These are phyloP conservation scores for Nakazawaea sp. DNA, from an alignment of 805 yeast species.

Conservation along the genomic window DNA sequence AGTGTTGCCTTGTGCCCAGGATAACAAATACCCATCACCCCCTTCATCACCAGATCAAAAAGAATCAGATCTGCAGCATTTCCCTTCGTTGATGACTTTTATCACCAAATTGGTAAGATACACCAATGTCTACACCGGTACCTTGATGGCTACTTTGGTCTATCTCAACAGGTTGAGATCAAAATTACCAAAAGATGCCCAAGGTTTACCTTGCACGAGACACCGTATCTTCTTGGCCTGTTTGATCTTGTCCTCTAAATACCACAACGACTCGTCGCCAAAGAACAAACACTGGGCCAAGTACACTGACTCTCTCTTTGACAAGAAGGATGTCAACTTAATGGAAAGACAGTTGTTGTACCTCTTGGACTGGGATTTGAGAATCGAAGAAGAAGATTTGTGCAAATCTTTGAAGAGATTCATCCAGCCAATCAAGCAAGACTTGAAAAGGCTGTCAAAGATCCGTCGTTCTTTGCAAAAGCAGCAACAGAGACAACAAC, in stretches of 20 bases:
- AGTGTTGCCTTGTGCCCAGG: constrained; percentile 54
- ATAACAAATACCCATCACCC: constrained; percentile 17
- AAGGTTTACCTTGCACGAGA: constrained; percentile 73
- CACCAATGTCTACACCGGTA: constrained; percentile 77
- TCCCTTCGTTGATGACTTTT: constrained; percentile 71
- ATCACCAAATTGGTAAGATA: constrained; percentile 64
- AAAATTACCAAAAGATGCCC: constrained; percentile 63
- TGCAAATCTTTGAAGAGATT: constrained; percentile 32
- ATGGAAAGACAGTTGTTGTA: constrained; percentile 75
- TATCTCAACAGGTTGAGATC: constrained; percentile 56
- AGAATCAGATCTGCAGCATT: constrained; percentile 26
- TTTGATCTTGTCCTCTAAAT: constrained; percentile 64
- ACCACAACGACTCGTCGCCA: constrained; percentile 73
- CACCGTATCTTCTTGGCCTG: constrained; percentile 74
- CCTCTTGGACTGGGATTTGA: constrained; percentile 65
- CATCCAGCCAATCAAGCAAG: constrained; percentile 43
- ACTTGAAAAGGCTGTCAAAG: constrained; percentile 23
- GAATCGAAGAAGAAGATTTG: constrained; percentile 38
- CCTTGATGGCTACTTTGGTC: constrained; percentile 65
- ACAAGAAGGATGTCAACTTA: constrained; percentile 60
- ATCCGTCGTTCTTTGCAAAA: constrained; percentile 18
- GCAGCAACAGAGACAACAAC: constrained; percentile 5
- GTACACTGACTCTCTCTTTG: constrained; percentile 69
- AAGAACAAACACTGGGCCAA: constrained; percentile 75
- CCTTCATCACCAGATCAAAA: constrained; percentile 13